Evolutionary conservation across 257 asterid genomes (phyloP).

Genomic region (Rubia yunnanensis): DNA sequence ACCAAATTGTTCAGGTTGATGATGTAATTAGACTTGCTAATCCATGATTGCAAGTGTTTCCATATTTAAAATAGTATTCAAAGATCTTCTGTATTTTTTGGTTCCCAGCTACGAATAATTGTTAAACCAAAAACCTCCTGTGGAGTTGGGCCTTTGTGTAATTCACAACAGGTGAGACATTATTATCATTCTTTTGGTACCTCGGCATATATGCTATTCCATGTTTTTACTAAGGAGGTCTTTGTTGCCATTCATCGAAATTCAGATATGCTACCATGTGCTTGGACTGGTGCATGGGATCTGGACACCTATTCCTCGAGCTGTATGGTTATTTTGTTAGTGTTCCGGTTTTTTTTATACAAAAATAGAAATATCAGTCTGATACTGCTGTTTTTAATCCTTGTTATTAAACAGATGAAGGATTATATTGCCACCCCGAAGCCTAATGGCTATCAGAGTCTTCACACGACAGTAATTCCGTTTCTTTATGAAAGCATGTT

Average conservation of each 20-base stretch:
- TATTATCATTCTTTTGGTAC: constrained; percentile 8
- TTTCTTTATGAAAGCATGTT: constrained; percentile 92
- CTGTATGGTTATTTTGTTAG: constrained; percentile 39
- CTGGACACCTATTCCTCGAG: constrained; percentile 93
- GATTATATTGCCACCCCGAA: constrained; percentile 83
- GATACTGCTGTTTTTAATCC: constrained; percentile 4
- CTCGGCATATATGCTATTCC: not conserved
- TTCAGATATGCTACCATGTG: constrained; percentile 88
- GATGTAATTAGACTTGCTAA: constrained; percentile 10
- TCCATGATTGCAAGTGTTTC: constrained; percentile 6
- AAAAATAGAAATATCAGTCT: constrained; percentile 4
- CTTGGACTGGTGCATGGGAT: constrained; percentile 90
- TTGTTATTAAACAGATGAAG: constrained; percentile 58
- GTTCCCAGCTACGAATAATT: constrained; percentile 65
- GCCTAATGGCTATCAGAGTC: constrained; percentile 93
- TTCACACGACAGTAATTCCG: constrained; percentile 90
- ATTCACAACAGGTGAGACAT: constrained; percentile 63
- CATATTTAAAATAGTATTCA: constrained; percentile 4
- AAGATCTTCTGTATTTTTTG: constrained; percentile 21
- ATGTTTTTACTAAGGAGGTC: constrained; percentile 1
- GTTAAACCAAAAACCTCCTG: constrained; percentile 74
- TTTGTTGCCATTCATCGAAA: constrained; percentile 18
- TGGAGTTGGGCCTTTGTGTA: constrained; percentile 89
- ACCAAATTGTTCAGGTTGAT: constrained; percentile 81
- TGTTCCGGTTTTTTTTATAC: constrained; percentile 3